phyloP scores from a whole-genome alignment of 305 asterid species.

The Solanum hybrid region DNA sequence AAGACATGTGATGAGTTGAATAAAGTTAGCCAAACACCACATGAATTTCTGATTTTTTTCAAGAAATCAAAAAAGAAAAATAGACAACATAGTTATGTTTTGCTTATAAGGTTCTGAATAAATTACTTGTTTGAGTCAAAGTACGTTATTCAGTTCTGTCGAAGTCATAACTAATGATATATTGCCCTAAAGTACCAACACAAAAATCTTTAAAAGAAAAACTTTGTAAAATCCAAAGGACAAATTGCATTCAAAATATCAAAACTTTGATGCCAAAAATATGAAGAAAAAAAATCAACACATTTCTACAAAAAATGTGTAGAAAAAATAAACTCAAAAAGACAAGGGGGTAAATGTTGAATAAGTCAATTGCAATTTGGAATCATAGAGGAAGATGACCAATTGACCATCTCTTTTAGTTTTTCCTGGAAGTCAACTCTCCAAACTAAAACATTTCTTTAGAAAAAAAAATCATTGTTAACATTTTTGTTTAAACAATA shows the following conservation, averaged over 20 bases:
- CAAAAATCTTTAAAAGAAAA: accelerated
- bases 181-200: neutral
- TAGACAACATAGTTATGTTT: neutral
- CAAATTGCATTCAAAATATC: neutral
- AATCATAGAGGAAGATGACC: conserved; percentile 1
- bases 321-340: neutral
- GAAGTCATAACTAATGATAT: neutral
- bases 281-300: neutral
- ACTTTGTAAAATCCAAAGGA: neutral
- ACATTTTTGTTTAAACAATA: neutral
- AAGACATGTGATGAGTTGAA: conserved; percentile 6
- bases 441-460: neutral
- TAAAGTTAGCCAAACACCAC: neutral
- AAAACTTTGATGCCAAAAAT: neutral
- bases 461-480: neutral
- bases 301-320: neutral
- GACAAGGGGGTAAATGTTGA: neutral
- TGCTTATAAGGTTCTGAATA: neutral
- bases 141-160: neutral
- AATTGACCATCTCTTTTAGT: neutral
- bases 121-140: neutral
- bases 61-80: neutral
- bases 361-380: neutral
- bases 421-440: neutral
- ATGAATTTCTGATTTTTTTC: neutral